These are phyloP conservation scores for Discostella stelligeroides DNA, from an alignment of 108 stramenopile species.

Conservation along the genomic window DNA sequence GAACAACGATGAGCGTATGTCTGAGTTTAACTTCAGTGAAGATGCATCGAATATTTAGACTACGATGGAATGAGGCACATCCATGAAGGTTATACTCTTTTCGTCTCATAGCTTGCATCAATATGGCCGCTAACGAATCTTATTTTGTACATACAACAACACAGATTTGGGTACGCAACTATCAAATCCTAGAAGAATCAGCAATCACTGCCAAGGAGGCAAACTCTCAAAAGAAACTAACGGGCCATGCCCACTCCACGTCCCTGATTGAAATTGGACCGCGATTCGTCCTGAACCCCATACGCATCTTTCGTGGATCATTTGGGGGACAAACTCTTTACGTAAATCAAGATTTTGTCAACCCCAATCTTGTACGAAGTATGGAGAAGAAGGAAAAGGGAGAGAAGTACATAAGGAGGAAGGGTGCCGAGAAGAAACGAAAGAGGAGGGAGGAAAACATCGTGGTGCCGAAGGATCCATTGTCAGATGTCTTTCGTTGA, in stretches of 20 bases:
- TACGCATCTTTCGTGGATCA: conserved; percentile 95
- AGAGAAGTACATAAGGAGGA: conserved; percentile 71
- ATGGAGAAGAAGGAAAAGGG: conserved; percentile 80
- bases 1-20: conserved; percentile 94
- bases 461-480: conserved; percentile 82
- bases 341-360: conserved; percentile 90
- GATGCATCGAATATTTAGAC: conserved; percentile 67
- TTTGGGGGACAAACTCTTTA: conserved; percentile 98
- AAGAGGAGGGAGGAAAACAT: conserved; percentile 71
- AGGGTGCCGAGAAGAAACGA: conserved; percentile 77
- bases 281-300: conserved; percentile 96
- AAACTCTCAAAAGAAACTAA: conserved; percentile 71
- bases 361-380: conserved; percentile 90
- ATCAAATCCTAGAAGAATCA: conserved; percentile 94
- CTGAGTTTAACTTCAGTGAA: conserved; percentile 73
- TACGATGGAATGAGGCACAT: conserved; percentile 91
- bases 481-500: conserved; percentile 79
- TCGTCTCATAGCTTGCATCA: background rate
- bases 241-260: conserved; percentile 74
- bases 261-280: conserved; percentile 99
- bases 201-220: conserved; percentile 83
- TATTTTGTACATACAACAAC: background rate
- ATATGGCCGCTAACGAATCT: conserved; percentile 16
- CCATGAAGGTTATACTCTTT: conserved; percentile 1
- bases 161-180: conserved; percentile 99